A percentile compares a stretch with the other conserved stretches of the same genome.
These are phyloP conservation scores for Aspergillus puulaauensis DNA, from an alignment of 2,329 filamentous ascomycete genomes.

Conservation along the genomic window DNA sequence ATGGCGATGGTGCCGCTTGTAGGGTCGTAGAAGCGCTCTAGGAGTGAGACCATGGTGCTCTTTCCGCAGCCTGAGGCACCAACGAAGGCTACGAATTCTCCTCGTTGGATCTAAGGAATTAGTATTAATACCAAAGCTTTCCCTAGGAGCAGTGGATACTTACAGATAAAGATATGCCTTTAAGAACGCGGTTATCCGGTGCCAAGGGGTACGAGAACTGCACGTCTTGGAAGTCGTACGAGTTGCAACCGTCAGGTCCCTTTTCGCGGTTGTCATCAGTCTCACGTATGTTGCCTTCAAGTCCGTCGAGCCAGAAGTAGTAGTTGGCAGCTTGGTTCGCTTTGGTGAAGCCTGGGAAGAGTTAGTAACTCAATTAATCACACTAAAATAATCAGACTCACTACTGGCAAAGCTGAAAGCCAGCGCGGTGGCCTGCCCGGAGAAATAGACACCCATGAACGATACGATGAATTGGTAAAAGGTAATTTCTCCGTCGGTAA, in stretches of 20 bases:
- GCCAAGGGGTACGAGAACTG: constrained; percentile 36
- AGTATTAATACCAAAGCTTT: not conserved
- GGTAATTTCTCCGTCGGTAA: constrained; percentile 49
- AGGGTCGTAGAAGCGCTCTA: constrained; percentile 69
- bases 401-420: constrained; percentile 28
- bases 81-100: constrained; percentile 56
- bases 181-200: constrained; percentile 25
- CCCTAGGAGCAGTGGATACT: not conserved
- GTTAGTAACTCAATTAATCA: not conserved
- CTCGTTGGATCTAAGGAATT: constrained; percentile 38
- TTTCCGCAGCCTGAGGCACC: constrained; percentile 61
- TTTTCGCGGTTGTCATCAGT: constrained; percentile 41
- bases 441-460: constrained; percentile 44
- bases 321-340: constrained; percentile 52
- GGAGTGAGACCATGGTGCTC: constrained; percentile 64
- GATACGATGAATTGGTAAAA: constrained; percentile 42
- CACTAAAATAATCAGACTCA: not conserved
- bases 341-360: constrained; percentile 48
- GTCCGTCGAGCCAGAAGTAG: constrained; percentile 46
- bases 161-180: constrained; percentile 26
- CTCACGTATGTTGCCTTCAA: constrained; percentile 41
- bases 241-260: constrained; percentile 30
- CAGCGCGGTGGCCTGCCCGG: constrained; percentile 28
- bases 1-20: constrained; percentile 64
- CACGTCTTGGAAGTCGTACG: constrained; percentile 44